A percentile compares a stretch with the other conserved stretches of the same genome.
Conservation (phyloP, 2,329 filamentous ascomycete genomes). For the Mycocentrospora acerina region DNA sequence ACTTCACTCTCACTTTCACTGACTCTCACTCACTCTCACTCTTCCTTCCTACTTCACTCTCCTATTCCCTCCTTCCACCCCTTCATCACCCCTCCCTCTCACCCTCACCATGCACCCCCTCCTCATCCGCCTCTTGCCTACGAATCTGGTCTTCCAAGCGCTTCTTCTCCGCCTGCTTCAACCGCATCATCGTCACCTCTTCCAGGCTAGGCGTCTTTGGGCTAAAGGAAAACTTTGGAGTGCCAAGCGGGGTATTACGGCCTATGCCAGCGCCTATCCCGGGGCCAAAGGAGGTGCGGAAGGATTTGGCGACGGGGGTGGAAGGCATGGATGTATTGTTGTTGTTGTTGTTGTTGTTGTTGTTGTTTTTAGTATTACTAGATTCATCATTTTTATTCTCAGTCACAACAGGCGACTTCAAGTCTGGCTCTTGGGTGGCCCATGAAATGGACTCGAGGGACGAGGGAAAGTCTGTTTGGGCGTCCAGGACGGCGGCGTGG, state of each 20-base stretch:
- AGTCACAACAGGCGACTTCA: conserved; percentile 23
- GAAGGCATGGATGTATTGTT: conserved; percentile 26
- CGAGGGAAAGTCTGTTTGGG: conserved; percentile 48
- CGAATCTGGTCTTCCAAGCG: conserved; percentile 48
- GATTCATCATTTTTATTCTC: no score
- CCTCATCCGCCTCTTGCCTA: conserved; percentile 39
- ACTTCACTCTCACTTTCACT: no score
- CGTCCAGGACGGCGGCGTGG: conserved; percentile 57
- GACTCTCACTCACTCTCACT: no score
- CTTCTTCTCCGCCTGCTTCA: conserved; percentile 49
- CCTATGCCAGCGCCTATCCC: conserved; percentile 20
- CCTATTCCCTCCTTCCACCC: no score
- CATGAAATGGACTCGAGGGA: conserved; percentile 59
- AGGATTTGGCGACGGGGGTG: conserved; percentile 32
- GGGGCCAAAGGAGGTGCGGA: conserved; percentile 28
- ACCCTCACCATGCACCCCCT: no score
- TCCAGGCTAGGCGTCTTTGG: conserved; percentile 40
- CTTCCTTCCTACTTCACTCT: no score
- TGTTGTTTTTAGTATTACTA: no score
- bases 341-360: conserved; percentile 9
- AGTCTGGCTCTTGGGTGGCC: conserved; percentile 57
- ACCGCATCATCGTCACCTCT: conserved; percentile 48
- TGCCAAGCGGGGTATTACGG: conserved; percentile 24
- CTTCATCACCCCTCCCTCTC: no score
- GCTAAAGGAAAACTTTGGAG: conserved; percentile 47